These are phyloP conservation scores for Prunus yedoensis DNA, from an alignment of 331 rosid species.

Conservation along the genomic window DNA sequence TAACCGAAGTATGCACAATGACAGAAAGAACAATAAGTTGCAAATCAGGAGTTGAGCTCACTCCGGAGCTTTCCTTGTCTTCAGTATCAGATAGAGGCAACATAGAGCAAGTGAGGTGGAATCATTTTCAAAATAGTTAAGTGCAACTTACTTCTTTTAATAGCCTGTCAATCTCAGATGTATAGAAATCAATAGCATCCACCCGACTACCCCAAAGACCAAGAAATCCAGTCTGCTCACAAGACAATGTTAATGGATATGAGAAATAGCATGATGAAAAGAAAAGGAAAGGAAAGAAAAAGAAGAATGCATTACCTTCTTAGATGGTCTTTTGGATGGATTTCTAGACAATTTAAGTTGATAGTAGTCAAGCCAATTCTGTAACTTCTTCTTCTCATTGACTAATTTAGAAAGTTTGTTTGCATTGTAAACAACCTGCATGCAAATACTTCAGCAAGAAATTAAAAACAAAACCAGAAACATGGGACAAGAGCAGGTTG, in stretches of 20 bases:
- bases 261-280: not conserved
- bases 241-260: slow-evolving; percentile 20
- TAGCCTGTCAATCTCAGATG: slow-evolving; percentile 51
- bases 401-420: slow-evolving; percentile 74
- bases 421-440: slow-evolving; percentile 86
- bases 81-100: not conserved
- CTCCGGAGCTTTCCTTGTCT: not conserved
- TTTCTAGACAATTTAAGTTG: slow-evolving; percentile 75
- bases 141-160: slow-evolving; percentile 58
- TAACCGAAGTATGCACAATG: too few relatives aligned
- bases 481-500: not conserved
- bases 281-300: not conserved
- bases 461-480: not conserved
- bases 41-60: not conserved
- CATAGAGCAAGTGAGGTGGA: not conserved
- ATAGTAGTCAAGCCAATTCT: slow-evolving; percentile 92
- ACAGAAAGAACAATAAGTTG: not conserved
- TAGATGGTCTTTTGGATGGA: slow-evolving; percentile 54
- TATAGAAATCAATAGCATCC: slow-evolving; percentile 73
- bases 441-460: slow-evolving; percentile 19
- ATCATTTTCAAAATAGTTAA: slow-evolving; percentile 4
- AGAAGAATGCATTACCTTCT: slow-evolving; percentile 49
- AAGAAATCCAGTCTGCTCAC: slow-evolving; percentile 84
- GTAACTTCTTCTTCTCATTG: slow-evolving; percentile 64
- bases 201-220: slow-evolving; percentile 75